A percentile compares a stretch with the other conserved stretches of the same genome.
Conservation (phyloP, 495 filamentous ascomycete genomes). For the Bathelium albidoporum region DNA sequence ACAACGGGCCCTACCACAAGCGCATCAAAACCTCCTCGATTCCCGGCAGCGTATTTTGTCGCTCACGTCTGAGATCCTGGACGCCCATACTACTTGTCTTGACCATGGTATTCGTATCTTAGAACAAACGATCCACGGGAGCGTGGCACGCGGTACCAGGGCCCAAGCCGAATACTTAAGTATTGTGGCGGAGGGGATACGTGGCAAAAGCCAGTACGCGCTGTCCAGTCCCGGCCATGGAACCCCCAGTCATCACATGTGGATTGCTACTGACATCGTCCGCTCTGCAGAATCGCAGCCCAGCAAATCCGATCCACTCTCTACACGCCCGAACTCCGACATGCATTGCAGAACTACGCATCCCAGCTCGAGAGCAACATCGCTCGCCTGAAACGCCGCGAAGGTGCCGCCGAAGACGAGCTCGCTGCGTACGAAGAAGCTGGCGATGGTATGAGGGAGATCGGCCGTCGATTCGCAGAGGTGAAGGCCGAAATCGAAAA, state of each 20-base stretch:
- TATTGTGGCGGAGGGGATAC: constrained; percentile 45
- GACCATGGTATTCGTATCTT: constrained; percentile 30
- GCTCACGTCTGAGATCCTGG: constrained; percentile 15
- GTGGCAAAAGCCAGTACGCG: constrained; percentile 30
- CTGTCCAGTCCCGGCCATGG: constrained; percentile 39
- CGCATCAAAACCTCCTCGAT: neutral
- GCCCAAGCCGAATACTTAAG: constrained; percentile 49
- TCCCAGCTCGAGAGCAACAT: constrained; percentile 34
- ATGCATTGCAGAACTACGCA: constrained; percentile 48
- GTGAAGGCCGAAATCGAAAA: constrained; percentile 24
- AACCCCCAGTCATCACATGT: too few species aligned
- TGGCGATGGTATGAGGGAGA: constrained; percentile 24
- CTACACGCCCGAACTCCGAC: constrained; percentile 47
- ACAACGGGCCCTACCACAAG: neutral
- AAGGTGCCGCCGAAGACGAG: constrained; percentile 18
- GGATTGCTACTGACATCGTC: neutral
- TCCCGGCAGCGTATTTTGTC: constrained; percentile 9
- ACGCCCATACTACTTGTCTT: constrained; percentile 19
- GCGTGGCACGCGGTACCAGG: constrained; percentile 45
- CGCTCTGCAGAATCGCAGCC: constrained; percentile 21
- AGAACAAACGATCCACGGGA: constrained; percentile 56
- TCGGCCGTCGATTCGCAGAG: constrained; percentile 22
- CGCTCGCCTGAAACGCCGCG: constrained; percentile 13
- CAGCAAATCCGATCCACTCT: constrained; percentile 11
- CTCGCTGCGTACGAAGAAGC: constrained; percentile 24